Conservation (phyloP, 1,284 basidiomycete species). For the Clitocybe nebularis region DNA sequence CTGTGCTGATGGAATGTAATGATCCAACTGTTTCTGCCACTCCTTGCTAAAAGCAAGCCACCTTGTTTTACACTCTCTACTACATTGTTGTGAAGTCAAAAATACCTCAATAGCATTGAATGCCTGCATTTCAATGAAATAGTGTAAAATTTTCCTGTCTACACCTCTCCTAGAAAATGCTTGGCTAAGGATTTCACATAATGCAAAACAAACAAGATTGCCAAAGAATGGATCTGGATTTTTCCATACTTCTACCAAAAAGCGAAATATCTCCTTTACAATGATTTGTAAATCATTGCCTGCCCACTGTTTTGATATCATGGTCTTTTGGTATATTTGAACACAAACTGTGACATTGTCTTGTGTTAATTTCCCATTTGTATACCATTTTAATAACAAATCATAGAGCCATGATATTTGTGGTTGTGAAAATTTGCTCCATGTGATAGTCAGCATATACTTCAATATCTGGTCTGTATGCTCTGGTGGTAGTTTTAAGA, state of each 20-base stretch:
- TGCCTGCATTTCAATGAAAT: neutral
- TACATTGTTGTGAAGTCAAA: neutral
- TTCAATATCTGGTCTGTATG: conserved; percentile 3
- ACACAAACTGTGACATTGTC: neutral
- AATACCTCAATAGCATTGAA: neutral
- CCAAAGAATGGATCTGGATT: conserved; percentile 9
- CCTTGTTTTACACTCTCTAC: neutral
- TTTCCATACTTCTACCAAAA: conserved; percentile 5
- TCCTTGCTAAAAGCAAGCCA: conserved; percentile 1
- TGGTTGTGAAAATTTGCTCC: neutral
- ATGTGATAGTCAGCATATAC: neutral
- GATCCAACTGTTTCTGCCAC: neutral
- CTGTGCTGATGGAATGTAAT: conserved; percentile 1
- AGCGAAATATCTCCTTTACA: conserved; percentile 1
- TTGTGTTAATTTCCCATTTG: neutral
- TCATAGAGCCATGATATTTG: conserved; percentile 7
- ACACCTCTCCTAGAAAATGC: neutral
- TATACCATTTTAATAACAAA: conserved; percentile 3
- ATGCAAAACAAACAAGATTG: conserved; percentile 1
- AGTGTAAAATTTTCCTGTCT: conserved; percentile 1
- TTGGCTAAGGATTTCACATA: conserved; percentile 5
- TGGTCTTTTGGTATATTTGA: conserved; percentile 1
- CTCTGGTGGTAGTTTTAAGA: conserved; percentile 5
- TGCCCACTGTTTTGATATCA: neutral
- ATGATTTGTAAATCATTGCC: conserved; percentile 2